Base-by-base conservation (phyloP, 2,329 filamentous ascomycete genomes). In the Apiospora hydei region DNA sequence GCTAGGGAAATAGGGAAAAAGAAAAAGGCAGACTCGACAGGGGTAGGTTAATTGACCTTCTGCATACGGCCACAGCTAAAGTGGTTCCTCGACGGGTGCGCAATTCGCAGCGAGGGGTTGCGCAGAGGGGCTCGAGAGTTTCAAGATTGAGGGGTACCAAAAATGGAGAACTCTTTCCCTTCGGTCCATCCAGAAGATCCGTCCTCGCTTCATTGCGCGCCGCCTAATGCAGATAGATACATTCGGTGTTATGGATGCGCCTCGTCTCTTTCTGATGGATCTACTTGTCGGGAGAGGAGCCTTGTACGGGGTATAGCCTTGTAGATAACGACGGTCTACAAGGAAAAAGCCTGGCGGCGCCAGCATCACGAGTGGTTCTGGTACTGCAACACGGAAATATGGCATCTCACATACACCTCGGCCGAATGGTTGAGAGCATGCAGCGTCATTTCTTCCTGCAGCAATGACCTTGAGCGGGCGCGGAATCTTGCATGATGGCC, bases 91-190 rank as follows among this genome's bases (percentile, higher is more conserved):
- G 53, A 61, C 30, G 53, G 30, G 30, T 38, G 30, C 26, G 53
- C 53, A 61, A 38, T 61, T 61, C 53, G 53, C 53, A 38, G 30
- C 53, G 53, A 61, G 53, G 53, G 53, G 53, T 61, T 61, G 26
- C 30, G 53, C 53, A 38, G 53, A 61, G 30, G 53, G 53, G 53
- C 53, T 61, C 10, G 16, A 61, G 38, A 41, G 57, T 64, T 64
- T 64, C 57, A 64, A 64, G 34, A 41, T 8, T 64, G 57, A 64
- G 57, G 57, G 34, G 57, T 41, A 2, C 18, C 30, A 51, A 24
- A 51, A 24, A 26, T 38, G 47, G 49, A 8, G n/a, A 13, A n/a
- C 46, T 24, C 24, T 51, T 26, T 26, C n/a, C n/a, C n/a, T 51
- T 26, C 13, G 7, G n/a, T 34, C 26, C 18, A 53, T 57, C 26